Conservation (phyloP, 1,284 basidiomycete genomes). For the Sanghuangporus sanghuang region DNA sequence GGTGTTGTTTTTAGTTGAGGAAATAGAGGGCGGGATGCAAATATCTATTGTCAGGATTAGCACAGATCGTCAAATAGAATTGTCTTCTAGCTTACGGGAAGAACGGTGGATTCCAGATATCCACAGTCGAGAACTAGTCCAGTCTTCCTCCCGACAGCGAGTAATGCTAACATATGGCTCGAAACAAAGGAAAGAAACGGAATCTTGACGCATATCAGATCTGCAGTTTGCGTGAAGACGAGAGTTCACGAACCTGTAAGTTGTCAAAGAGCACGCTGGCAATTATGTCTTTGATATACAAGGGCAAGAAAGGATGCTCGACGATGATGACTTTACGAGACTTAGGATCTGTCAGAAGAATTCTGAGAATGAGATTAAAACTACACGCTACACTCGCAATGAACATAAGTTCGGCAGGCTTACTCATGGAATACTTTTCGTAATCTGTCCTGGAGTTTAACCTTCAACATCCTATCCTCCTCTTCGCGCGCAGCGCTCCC, state of each 20-base stretch:
- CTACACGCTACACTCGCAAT: conserved; percentile 18
- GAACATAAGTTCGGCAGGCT: conserved; percentile 28
- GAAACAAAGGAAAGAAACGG: conserved; percentile 92
- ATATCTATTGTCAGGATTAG: conserved; percentile 55
- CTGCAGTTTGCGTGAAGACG: neutral
- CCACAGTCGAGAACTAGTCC: conserved; percentile 93
- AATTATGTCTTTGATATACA: conserved; percentile 84
- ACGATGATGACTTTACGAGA: conserved; percentile 89
- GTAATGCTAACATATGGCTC: conserved; percentile 77
- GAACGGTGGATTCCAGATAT: conserved; percentile 81
- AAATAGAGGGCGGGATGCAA: conserved; percentile 80
- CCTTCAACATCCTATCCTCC: conserved; percentile 65
- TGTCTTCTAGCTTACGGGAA: conserved; percentile 61
- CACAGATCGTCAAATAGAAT: neutral
- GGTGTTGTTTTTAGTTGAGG: conserved; percentile 79
- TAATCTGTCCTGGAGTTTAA: conserved; percentile 62
- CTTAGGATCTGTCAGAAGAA: conserved; percentile 89
- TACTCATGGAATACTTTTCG: conserved; percentile 83
- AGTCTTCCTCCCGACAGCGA: conserved; percentile 84
- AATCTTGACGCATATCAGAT: conserved; percentile 45
- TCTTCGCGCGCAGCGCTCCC: conserved; percentile 58
- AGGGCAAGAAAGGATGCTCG: conserved; percentile 84
- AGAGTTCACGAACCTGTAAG: conserved; percentile 56
- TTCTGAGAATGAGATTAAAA: conserved; percentile 42
- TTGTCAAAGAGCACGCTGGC: conserved; percentile 88